phyloP scores from a whole-genome alignment of 495 filamentous ascomycete species.

The Talaromyces borbonicus region DNA sequence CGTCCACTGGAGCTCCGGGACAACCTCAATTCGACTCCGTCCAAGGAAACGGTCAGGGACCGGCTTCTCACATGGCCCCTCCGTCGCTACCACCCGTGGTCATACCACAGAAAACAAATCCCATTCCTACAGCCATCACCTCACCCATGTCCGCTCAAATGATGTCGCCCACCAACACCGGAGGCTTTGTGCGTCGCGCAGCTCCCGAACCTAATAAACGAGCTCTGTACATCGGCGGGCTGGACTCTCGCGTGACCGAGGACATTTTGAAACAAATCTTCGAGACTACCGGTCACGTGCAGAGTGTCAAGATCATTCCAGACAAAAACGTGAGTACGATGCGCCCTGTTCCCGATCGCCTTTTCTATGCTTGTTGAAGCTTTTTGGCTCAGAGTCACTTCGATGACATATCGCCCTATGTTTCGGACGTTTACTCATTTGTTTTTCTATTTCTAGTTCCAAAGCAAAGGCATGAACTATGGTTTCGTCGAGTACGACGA shows the following conservation, averaged over 20 bases:
- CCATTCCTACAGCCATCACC: conserved; percentile 86
- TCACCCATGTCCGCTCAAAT: conserved; percentile 72
- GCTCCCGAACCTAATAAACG: conserved; percentile 98
- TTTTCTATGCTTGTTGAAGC: too few relatives aligned
- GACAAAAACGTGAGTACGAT: conserved; percentile 81
- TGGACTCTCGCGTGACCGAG: conserved; percentile 93
- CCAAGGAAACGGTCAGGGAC: conserved; percentile 50
- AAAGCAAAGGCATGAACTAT: conserved; percentile 97
- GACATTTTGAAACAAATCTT: conserved; percentile 97
- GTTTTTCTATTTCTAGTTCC: conserved; percentile 33
- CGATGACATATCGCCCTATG: too few relatives aligned
- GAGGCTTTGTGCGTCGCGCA: conserved; percentile 77
- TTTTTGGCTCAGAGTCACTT: too few relatives aligned
- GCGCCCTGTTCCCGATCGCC: not conserved
- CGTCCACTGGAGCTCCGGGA: conserved; percentile 57
- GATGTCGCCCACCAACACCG: conserved; percentile 73
- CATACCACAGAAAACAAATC: conserved; percentile 95
- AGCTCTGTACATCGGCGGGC: conserved; percentile 89
- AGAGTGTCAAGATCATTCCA: conserved; percentile 98
- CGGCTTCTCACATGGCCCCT: conserved; percentile 78
- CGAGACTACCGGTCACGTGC: conserved; percentile 94
- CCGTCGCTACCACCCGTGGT: conserved; percentile 79
- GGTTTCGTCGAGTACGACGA: conserved; percentile 99
- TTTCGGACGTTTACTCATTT: not conserved
- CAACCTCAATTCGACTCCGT: conserved; percentile 60